These are phyloP conservation scores for Alisma plantagoaquatica DNA, from an alignment of 106 monocot species.

Conservation along the genomic window DNA sequence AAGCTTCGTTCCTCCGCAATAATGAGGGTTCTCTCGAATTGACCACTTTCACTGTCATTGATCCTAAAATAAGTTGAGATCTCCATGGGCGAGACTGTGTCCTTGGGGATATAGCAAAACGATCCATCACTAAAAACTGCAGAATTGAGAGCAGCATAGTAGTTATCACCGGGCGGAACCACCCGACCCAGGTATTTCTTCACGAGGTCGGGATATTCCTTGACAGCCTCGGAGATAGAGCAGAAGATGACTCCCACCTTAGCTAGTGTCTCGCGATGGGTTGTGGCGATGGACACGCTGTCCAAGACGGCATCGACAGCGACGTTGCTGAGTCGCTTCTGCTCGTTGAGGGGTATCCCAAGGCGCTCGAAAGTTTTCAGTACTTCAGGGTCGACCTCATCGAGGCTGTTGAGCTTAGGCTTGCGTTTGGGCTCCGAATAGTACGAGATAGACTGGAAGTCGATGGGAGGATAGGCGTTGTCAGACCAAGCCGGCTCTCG, in stretches of 20 bases:
- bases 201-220: constrained; percentile 77
- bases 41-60: constrained; percentile 74
- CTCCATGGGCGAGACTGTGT: constrained; percentile 90
- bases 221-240: constrained; percentile 83
- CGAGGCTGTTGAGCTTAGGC: constrained; percentile 72
- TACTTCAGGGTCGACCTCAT: constrained; percentile 70
- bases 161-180: constrained; percentile 74
- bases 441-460: constrained; percentile 70
- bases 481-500: constrained; percentile 77
- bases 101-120: constrained; percentile 91
- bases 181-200: constrained; percentile 58
- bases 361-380: constrained; percentile 61
- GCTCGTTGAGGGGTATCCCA: constrained; percentile 76
- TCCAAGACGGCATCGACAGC: constrained; percentile 96
- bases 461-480: constrained; percentile 60
- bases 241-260: constrained; percentile 88
- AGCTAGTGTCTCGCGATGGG: constrained; percentile 59
- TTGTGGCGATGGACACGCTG: constrained; percentile 87
- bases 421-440: constrained; percentile 80
- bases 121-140: constrained; percentile 92
- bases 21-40: constrained; percentile 89
- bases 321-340: constrained; percentile 81
- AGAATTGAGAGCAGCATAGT: constrained; percentile 89
- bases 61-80: constrained; percentile 93
- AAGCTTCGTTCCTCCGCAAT: constrained; percentile 76